Evolutionary conservation across 495 filamentous ascomycete species (phyloP).

Genomic region (Hypoxylon lienhwacheense): DNA sequence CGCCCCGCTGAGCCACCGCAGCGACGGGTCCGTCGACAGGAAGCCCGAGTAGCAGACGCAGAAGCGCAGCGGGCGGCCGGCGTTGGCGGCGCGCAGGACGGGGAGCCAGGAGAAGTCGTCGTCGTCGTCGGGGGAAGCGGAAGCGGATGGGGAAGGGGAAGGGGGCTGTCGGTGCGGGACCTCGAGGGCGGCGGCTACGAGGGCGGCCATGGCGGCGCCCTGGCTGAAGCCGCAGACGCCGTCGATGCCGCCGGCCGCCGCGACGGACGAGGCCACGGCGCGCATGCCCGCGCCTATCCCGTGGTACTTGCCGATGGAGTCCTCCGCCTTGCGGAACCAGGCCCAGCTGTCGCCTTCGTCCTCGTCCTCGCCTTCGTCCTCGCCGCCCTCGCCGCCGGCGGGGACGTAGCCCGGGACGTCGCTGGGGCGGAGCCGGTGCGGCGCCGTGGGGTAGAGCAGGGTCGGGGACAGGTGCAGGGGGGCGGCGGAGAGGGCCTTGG

Average conservation of each 20-base stretch:
- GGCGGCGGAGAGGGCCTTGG: slow-evolving; percentile 63
- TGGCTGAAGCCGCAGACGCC: slow-evolving; percentile 78
- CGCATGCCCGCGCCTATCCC: slow-evolving; percentile 67
- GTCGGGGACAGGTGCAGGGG: slow-evolving; percentile 56
- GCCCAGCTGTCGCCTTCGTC: slow-evolving; percentile 66
- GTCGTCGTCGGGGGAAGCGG: slow-evolving; percentile 50
- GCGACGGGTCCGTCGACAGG: slow-evolving; percentile 54
- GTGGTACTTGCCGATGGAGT: slow-evolving; percentile 59
- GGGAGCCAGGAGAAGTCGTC: slow-evolving; percentile 40
- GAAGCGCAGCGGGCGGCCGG: slow-evolving; percentile 71
- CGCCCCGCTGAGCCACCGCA: slow-evolving; percentile 78
- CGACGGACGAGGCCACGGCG: slow-evolving; percentile 55
- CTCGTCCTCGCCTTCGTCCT: slow-evolving; percentile 28
- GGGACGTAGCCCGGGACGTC: slow-evolving; percentile 72
- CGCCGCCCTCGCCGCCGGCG: slow-evolving; percentile 1
- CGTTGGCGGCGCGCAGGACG: slow-evolving; percentile 47
- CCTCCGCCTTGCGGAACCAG: slow-evolving; percentile 80
- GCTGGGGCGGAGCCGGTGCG: slow-evolving; percentile 58
- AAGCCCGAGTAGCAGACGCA: slow-evolving; percentile 81
- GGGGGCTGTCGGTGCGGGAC: slow-evolving; percentile 5
- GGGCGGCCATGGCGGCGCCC: slow-evolving; percentile 64
- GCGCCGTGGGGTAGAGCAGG: slow-evolving; percentile 65
- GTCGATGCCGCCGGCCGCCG: slow-evolving; percentile 66
- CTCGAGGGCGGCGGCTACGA: slow-evolving; percentile 70
- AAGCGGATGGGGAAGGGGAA: slow-evolving; percentile 44